A percentile compares a stretch with the other conserved stretches of the same genome.
Evolutionary conservation across 148 eudicot species (phyloP).

Genomic region (Heliosperma pusillum): DNA sequence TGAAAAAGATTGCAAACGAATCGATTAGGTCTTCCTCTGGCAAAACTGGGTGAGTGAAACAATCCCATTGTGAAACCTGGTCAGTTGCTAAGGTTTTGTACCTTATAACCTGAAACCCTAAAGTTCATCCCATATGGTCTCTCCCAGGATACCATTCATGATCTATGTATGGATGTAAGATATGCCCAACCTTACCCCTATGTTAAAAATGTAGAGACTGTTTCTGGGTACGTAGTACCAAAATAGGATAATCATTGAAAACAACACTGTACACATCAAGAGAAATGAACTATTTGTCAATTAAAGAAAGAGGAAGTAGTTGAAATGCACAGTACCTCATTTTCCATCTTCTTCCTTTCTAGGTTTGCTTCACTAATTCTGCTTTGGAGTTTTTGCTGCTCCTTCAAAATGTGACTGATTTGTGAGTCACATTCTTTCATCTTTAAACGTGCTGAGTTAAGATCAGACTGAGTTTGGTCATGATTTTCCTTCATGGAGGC

Average conservation of each 20-base stretch:
- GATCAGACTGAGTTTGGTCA: slow-evolving; percentile 61
- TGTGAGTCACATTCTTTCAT: slow-evolving; percentile 84
- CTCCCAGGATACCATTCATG: background rate
- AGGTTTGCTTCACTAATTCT: slow-evolving; percentile 64
- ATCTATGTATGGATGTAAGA: no score
- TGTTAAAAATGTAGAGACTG: no score
- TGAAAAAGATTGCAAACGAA: background rate
- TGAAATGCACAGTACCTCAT: slow-evolving; percentile 58
- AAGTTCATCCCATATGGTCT: background rate
- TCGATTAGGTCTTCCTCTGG: slow-evolving; percentile 3
- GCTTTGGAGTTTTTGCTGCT: slow-evolving; percentile 67
- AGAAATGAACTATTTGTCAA: background rate
- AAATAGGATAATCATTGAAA: background rate
- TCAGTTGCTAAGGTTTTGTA: background rate
- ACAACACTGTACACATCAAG: background rate
- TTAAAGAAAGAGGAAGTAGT: background rate
- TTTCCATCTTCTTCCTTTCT: slow-evolving; percentile 88
- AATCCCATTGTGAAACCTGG: background rate
- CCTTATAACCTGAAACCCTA: background rate
- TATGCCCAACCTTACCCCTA: no score
- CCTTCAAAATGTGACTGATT: slow-evolving; percentile 58
- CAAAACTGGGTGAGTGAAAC: background rate
- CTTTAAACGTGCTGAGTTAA: slow-evolving; percentile 60
- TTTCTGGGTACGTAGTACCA: background rate
- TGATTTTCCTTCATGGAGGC: slow-evolving; percentile 47